Percentiles rank a stretch among this genome's conserved stretches.
Evolutionary conservation across 1,139 yeast species (phyloP).

Genomic region (Hyphopichia burtonii): DNA sequence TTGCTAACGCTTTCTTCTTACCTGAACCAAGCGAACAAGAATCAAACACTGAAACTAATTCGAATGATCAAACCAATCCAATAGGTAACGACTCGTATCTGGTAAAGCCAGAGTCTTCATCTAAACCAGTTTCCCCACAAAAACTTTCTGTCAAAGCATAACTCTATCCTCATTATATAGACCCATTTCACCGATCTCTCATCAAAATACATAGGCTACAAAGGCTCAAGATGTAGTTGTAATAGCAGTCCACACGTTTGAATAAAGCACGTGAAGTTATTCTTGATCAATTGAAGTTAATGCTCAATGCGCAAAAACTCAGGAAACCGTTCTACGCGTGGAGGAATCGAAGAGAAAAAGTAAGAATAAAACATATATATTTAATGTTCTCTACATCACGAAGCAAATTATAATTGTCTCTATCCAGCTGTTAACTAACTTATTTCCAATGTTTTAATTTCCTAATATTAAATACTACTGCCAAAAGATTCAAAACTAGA

Average conservation of each 20-base stretch:
- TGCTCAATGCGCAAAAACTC: no score
- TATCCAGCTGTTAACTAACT: no score
- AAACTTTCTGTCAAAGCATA: constrained; percentile 1
- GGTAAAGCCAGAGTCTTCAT: not conserved
- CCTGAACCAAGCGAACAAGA: constrained; percentile 24
- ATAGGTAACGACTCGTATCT: not conserved
- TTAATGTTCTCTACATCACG: not conserved
- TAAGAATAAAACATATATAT: not conserved
- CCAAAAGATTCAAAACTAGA: no score
- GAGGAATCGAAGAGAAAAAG: no score
- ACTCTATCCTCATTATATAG: not conserved
- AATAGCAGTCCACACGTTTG: no score
- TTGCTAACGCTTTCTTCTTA: constrained; percentile 50
- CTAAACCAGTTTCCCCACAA: constrained; percentile 2
- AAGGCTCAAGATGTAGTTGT: no score
- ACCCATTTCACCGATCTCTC: no score
- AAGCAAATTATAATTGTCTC: no score
- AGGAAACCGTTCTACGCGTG: no score
- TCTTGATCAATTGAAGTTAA: no score
- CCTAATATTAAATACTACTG: not conserved
- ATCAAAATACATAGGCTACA: no score
- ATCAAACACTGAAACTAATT: not conserved
- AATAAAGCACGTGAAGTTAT: no score
- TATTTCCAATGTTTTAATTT: not conserved
- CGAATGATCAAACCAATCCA: not conserved